Percentiles rank a stretch among this genome's conserved stretches.
Conservation (phyloP, 2,329 filamentous ascomycete species). For the Aspergillus costaricaensis region DNA sequence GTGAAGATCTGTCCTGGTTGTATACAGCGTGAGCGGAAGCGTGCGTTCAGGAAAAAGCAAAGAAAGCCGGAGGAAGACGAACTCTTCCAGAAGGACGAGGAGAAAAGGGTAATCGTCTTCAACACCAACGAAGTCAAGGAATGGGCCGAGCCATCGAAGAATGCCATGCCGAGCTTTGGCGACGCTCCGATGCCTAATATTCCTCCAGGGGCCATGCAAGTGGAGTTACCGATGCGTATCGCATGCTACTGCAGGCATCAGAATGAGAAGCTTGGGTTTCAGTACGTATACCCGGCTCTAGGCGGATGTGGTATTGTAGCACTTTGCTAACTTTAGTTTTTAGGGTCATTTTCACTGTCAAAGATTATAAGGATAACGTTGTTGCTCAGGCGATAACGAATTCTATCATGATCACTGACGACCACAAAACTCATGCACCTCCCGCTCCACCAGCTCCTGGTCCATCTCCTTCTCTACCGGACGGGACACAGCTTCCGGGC, state of each 20-base stretch:
- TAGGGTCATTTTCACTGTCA: slow-evolving; percentile 88
- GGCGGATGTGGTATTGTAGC: not conserved
- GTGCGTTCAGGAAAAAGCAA: slow-evolving; percentile 86
- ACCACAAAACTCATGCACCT: slow-evolving; percentile 81
- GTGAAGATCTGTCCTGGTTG: slow-evolving; percentile 91
- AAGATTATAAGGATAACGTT: slow-evolving; percentile 73
- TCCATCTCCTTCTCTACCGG: slow-evolving; percentile 38
- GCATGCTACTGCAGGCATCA: slow-evolving; percentile 97
- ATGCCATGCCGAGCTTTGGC: slow-evolving; percentile 51
- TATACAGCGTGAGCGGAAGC: slow-evolving; percentile 85
- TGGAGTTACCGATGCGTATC: slow-evolving; percentile 90
- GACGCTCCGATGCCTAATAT: slow-evolving; percentile 32
- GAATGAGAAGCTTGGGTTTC: slow-evolving; percentile 87
- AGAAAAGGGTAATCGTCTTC: slow-evolving; percentile 82
- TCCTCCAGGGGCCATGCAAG: slow-evolving; percentile 67
- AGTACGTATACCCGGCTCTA: slow-evolving; percentile 39
- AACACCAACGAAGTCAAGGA: slow-evolving; percentile 86
- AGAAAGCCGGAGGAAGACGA: slow-evolving; percentile 93
- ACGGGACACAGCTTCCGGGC: slow-evolving; percentile 45
- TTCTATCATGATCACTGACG: slow-evolving; percentile 95
- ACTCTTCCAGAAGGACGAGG: slow-evolving; percentile 78
- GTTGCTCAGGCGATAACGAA: slow-evolving; percentile 82
- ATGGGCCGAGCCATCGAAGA: slow-evolving; percentile 66
- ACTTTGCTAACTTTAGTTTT: slow-evolving; percentile 21
- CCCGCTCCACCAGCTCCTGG: slow-evolving; percentile 38